These are phyloP conservation scores for Aspergillus jensenii DNA, from an alignment of 2,329 filamentous ascomycete species.

Conservation along the genomic window DNA sequence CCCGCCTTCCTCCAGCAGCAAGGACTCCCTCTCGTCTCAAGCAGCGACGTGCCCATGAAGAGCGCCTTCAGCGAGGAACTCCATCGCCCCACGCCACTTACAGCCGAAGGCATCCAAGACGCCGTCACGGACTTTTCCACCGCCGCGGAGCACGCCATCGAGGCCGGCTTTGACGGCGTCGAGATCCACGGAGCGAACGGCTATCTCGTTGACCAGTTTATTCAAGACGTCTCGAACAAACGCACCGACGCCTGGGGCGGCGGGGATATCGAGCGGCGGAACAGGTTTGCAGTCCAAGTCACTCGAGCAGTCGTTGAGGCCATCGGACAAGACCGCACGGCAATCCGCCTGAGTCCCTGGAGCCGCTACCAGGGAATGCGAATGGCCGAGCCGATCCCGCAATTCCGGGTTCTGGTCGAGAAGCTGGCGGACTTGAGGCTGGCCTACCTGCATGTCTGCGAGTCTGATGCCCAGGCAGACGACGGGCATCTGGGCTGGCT, in stretches of 20 bases:
- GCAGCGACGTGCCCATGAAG: not conserved
- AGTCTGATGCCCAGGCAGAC: slow-evolving; percentile 5
- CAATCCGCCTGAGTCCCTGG: slow-evolving; percentile 43
- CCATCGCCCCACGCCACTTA: slow-evolving; percentile 15
- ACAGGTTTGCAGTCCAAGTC: slow-evolving; percentile 54
- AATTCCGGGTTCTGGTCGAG: slow-evolving; percentile 48
- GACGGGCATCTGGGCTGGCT: slow-evolving; percentile 3
- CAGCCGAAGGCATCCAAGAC: slow-evolving; percentile 39
- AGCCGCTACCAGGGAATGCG: slow-evolving; percentile 43
- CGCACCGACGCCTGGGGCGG: slow-evolving; percentile 48
- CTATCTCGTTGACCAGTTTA: slow-evolving; percentile 51
- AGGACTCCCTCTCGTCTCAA: not conserved
- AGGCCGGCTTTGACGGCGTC: slow-evolving; percentile 51
- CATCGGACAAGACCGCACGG: slow-evolving; percentile 42
- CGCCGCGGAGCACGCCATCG: slow-evolving; percentile 50
- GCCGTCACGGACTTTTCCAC: slow-evolving; percentile 40
- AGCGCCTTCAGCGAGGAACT: not conserved
- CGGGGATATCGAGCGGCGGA: slow-evolving; percentile 48
- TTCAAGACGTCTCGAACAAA: slow-evolving; percentile 45
- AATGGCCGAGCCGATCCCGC: slow-evolving; percentile 59
- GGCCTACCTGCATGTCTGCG: slow-evolving; percentile 30
- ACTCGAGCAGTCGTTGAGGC: slow-evolving; percentile 41
- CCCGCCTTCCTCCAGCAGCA: slow-evolving; percentile 14
- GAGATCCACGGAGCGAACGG: slow-evolving; percentile 49
- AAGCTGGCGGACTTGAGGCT: slow-evolving; percentile 29